These are phyloP conservation scores for Fraxinus cuspidata DNA, from an alignment of 257 asterid genomes.

Conservation along the genomic window DNA sequence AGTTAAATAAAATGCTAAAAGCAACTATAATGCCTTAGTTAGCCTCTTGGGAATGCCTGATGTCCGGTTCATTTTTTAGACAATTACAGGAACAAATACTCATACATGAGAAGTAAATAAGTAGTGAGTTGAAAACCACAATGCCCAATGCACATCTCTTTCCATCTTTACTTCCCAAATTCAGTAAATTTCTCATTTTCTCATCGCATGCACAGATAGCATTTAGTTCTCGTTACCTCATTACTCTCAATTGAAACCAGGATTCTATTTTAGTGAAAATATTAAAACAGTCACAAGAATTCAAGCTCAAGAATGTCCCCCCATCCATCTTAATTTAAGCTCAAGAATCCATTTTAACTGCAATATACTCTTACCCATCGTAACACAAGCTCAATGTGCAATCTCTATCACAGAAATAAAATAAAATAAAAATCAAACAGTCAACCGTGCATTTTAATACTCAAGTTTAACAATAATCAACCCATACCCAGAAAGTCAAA, in stretches of 20 bases:
- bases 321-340: neutral
- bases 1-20: neutral
- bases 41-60: neutral
- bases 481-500: slow-evolving; percentile 15
- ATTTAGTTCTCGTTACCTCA: neutral
- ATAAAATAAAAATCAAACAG: neutral
- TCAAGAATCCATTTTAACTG: neutral
- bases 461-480: slow-evolving; percentile 10
- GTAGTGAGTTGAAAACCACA: neutral
- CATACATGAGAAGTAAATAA: neutral
- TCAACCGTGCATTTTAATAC: neutral
- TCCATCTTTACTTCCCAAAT: neutral
- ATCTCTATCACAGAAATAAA: neutral
- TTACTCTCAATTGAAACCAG: neutral
- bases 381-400: neutral
- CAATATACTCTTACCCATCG: neutral
- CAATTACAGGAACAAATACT: neutral
- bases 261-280: neutral
- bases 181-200: neutral
- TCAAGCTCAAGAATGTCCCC: neutral
- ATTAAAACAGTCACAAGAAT: neutral
- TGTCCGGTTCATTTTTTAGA: neutral
- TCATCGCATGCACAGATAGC: neutral
- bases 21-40: neutral
- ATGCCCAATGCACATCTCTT: neutral